Percentiles rank a stretch among this genome's conserved stretches.
Evolutionary conservation across 805 yeast species (phyloP).

Genomic region (Metschnikowia similis): DNA sequence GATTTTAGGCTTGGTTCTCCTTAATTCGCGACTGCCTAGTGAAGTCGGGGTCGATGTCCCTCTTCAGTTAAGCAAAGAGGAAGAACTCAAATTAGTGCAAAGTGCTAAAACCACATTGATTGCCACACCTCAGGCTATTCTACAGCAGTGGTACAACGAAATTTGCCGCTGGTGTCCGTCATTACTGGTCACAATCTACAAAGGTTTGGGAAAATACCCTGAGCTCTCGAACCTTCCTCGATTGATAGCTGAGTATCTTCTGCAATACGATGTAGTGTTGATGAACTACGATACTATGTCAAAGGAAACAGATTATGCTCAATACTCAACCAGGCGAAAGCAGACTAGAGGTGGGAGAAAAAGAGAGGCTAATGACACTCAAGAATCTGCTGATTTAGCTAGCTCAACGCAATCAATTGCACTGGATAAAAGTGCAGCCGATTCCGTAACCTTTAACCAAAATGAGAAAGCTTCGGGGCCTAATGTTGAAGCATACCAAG

Average conservation of each 20-base stretch:
- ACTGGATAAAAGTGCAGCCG: conserved; percentile 6
- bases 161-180: conserved; percentile 54
- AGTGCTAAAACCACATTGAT: conserved; percentile 71
- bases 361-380: conserved; percentile 5
- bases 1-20: conserved; percentile 56
- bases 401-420: background rate
- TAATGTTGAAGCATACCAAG: conserved; percentile 10
- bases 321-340: conserved; percentile 56
- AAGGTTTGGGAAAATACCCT: conserved; percentile 42
- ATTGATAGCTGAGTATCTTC: conserved; percentile 50
- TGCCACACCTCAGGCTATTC: conserved; percentile 80
- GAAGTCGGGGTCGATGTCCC: conserved; percentile 30
- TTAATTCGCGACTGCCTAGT: conserved; percentile 51
- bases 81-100: conserved; percentile 41
- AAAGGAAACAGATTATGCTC: conserved; percentile 73
- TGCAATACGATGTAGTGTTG: conserved; percentile 70
- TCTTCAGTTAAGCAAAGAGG: conserved; percentile 29
- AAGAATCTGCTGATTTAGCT: background rate
- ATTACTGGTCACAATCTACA: conserved; percentile 58
- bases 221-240: conserved; percentile 28
- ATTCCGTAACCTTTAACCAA: conserved; percentile 2
- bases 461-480: conserved; percentile 3
- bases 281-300: conserved; percentile 73
- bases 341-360: conserved; percentile 33
- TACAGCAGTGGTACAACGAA: conserved; percentile 85